Evolutionary conservation across 2,329 filamentous ascomycete species (phyloP), one percentile per base, ranked within the genome.

Genomic region (Aspergillus terreus): DNA sequence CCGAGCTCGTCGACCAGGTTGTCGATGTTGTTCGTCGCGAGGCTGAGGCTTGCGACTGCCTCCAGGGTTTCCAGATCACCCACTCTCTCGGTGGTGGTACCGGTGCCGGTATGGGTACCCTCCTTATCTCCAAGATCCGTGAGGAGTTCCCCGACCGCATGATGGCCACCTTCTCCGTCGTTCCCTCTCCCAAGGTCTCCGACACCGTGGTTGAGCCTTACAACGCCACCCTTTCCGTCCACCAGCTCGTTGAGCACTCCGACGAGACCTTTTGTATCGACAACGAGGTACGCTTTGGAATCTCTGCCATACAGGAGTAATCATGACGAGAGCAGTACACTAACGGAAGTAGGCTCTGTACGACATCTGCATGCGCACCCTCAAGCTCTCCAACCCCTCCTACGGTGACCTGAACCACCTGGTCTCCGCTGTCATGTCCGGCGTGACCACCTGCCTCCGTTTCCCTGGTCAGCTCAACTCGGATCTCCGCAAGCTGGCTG

Each of bases 181-280:
- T 97, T 58, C 94, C 94, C 70, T 97, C 94, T 44, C 94, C 94
- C 75, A 99, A 97, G 88, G 94, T 99, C 71, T 99, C 94, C 58
- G 94, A 99, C 77, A 99, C 94, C 72, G 94, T 99, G 69, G 94
- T 99, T 69, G 94, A 99, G 84, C 94, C 94, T 66, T 99, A 99
- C 86, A 99, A 99, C 81, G 94, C 94, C 71, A 99, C 94, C 57
- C 90, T 99, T 69, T 99, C 94, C 68, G 84, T 99, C 66, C 94
- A 99, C 81, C 94, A 99, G 84, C 84, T 99, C 66, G 94, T 99
- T 66, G 94, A 99, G 85, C 96, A 99, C 87, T 99, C 94, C 46
- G 94, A 99, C 76, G 92, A 95, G 88, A 99, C 94, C 75, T 99
- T 96, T 86, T 99, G 94, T 82, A 99, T 99, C 77, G 94, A 99